phyloP scores from a whole-genome alignment of 306 rosid species.

The Cajanus cajan region DNA sequence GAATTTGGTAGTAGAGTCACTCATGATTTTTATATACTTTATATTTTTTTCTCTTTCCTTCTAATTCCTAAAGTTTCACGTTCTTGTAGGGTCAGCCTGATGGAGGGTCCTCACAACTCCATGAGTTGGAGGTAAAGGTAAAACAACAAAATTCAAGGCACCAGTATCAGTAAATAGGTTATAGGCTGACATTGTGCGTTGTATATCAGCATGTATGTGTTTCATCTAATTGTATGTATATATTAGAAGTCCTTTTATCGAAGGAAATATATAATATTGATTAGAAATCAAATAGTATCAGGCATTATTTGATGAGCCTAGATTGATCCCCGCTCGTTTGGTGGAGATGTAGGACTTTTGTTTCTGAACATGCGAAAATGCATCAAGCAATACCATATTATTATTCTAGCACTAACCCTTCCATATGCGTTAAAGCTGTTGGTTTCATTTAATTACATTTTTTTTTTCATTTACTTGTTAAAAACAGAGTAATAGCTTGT shows the following conservation, averaged over 20 bases:
- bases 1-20: slow-evolving; percentile 32
- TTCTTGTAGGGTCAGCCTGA: slow-evolving; percentile 44
- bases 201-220: not conserved
- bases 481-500: slow-evolving; percentile 8
- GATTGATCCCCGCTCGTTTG: not conserved
- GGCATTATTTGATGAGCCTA: not conserved
- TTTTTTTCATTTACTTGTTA: not conserved
- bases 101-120: slow-evolving; percentile 34
- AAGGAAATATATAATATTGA: not conserved
- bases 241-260: not conserved
- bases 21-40: not conserved
- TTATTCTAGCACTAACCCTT: not conserved
- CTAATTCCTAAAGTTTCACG: not conserved
- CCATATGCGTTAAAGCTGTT: not conserved
- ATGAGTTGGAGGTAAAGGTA: slow-evolving; percentile 35
- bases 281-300: not conserved
- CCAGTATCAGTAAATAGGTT: slow-evolving; percentile 17
- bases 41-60: not conserved
- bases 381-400: not conserved
- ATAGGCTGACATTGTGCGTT: not conserved
- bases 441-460: not conserved
- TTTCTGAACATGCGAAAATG: not conserved
- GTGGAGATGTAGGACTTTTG: not conserved
- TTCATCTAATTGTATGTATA: not conserved
- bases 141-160: slow-evolving; percentile 33